Conservation (phyloP, 2,329 filamentous ascomycete genomes). For the Albophoma yamanashiensis region DNA sequence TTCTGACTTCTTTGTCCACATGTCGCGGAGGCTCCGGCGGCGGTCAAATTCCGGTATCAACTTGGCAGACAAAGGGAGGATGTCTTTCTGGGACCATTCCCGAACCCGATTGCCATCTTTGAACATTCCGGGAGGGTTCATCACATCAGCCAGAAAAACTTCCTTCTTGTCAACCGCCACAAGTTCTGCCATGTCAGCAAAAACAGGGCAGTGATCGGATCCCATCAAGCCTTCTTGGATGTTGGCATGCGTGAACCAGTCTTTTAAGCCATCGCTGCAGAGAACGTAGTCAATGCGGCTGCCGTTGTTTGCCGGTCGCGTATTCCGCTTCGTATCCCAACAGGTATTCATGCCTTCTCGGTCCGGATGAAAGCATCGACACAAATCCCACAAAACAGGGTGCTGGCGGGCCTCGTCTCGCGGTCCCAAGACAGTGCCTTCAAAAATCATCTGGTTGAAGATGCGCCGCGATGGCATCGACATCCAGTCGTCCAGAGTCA, state of each 20-base stretch:
- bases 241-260: conserved; percentile 70
- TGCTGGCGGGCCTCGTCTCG: conserved; percentile 59
- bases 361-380: conserved; percentile 68
- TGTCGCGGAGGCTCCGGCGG: conserved; percentile 78
- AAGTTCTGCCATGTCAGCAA: conserved; percentile 56
- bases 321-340: conserved; percentile 92
- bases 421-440: conserved; percentile 55
- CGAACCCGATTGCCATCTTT: conserved; percentile 51
- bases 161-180: conserved; percentile 40
- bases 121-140: conserved; percentile 71
- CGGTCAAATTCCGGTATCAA: conserved; percentile 82
- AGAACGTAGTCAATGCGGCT: conserved; percentile 90
- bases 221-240: conserved; percentile 93
- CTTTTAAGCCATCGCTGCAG: conserved; percentile 66
- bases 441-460: conserved; percentile 76
- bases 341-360: conserved; percentile 91
- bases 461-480: conserved; percentile 61
- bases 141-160: conserved; percentile 53
- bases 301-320: conserved; percentile 89
- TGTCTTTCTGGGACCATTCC: conserved; percentile 55
- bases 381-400: conserved; percentile 74
- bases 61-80: conserved; percentile 67
- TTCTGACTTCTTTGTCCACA: conserved; percentile 52
- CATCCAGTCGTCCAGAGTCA: conserved; percentile 62
- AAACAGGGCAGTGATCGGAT: conserved; percentile 94